Base-by-base conservation (phyloP, 257 asterid genomes). In the Eucommia ulmoides region DNA sequence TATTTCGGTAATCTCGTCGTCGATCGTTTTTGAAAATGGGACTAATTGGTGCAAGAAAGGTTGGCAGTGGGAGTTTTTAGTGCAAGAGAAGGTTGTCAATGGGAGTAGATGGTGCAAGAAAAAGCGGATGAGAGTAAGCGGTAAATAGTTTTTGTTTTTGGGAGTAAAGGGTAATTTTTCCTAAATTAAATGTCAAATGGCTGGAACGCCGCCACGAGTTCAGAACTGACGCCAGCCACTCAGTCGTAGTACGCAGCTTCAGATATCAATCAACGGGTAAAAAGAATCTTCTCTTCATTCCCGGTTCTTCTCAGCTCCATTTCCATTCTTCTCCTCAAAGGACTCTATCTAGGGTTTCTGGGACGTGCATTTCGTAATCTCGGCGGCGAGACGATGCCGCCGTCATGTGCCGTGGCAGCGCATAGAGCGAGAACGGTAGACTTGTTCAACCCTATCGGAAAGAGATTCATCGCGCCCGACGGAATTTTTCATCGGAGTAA, bases 361-460 rank as follows among this genome's bases (percentile, higher is more conserved):
- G 10, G 38, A 45, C 22, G 21, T 14, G 24, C 19, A 19, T 44
- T 23, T 24, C 12, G 23, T 42, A 42, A 54, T 35, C 45, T 64
- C 25, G 52, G 44, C 12, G 23, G 47, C 54, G 50, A 23, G 19
- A 52, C 84, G 23, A 80, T 82, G 88, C 63, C 86, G 26, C 61
- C 78, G 65, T 77, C 80, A n/a, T 74, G 68, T 49, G 70, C 83
- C 33, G 24, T 61, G 19, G 55, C 69, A 46, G 72, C 82, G 0
- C 65, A 64, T 22, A 60, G 64, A 18, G 57, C 58, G 52, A 72
- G 71, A 41, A 58, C 66, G 24, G n/a, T n/a, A n/a, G 74, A 70
- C 52, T 52, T 68, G 57, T 70, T 73, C 54, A 67, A 68, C 29
- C 58, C 62, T 29, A 62, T 8, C 1, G 46, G 61, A 26, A 72